These are phyloP conservation scores for Fusarium chuoi DNA, from an alignment of 2,329 filamentous ascomycete genomes.

Conservation along the genomic window DNA sequence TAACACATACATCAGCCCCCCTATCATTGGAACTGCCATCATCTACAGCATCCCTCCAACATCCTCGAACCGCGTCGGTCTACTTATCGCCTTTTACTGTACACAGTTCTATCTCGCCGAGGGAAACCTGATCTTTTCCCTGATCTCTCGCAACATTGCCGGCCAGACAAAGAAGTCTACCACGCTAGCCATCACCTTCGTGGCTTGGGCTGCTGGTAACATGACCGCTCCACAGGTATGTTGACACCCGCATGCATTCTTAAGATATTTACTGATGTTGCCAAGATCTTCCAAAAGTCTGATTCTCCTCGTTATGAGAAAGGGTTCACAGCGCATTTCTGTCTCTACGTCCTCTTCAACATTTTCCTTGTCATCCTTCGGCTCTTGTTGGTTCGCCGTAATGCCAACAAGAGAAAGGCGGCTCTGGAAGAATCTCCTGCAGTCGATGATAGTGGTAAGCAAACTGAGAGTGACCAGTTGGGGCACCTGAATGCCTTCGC, in stretches of 20 bases:
- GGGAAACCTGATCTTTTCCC: not conserved
- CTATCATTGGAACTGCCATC: constrained; percentile 54
- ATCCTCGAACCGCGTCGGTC: constrained; percentile 47
- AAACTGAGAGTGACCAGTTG: not conserved
- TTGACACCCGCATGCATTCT: not conserved
- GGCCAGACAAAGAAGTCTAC: constrained; percentile 58
- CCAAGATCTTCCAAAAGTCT: not conserved
- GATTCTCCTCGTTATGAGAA: not conserved
- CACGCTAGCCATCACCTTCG: constrained; percentile 53
- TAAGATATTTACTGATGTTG: not conserved
- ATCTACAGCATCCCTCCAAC: constrained; percentile 51
- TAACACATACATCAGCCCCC: not conserved
- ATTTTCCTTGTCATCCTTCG: not conserved
- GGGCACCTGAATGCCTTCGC: not conserved
- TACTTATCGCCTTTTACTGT: constrained; percentile 55
- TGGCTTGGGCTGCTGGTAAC: constrained; percentile 56
- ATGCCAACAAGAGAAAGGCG: not conserved
- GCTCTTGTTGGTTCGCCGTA: not conserved
- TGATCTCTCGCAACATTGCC: constrained; percentile 44
- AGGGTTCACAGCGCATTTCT: not conserved
- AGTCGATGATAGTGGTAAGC: not conserved
- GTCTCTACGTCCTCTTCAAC: not conserved
- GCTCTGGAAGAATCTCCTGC: not conserved
- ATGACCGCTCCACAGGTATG: constrained; percentile 51
- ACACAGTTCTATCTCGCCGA: constrained; percentile 43